A percentile compares a stretch with the other conserved stretches of the same genome.
These are phyloP conservation scores for Aspergillus saccharolyticus DNA, from an alignment of 495 filamentous ascomycete species.

Conservation along the genomic window DNA sequence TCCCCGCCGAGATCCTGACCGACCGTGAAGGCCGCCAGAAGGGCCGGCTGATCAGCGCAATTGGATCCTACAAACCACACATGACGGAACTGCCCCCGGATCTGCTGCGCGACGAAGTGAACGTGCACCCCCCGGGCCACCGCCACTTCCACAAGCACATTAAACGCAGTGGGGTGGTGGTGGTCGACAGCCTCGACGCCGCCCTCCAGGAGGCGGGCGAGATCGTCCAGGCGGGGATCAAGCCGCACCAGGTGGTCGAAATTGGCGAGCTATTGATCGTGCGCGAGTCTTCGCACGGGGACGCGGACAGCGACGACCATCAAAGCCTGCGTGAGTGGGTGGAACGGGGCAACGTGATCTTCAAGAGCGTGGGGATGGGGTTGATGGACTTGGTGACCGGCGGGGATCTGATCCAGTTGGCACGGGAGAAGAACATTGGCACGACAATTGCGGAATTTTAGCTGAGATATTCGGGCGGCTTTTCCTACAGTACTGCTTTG, in stretches of 20 bases:
- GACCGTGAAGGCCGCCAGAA: constrained; percentile 64
- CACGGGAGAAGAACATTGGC: constrained; percentile 68
- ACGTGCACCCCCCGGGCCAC: constrained; percentile 35
- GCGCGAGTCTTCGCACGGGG: constrained; percentile 38
- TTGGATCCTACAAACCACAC: constrained; percentile 77
- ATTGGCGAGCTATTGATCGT: constrained; percentile 80
- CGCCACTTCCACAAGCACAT: constrained; percentile 69
- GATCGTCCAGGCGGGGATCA: constrained; percentile 71
- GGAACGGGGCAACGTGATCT: constrained; percentile 68
- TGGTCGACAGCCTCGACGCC: constrained; percentile 78
- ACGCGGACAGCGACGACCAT: constrained; percentile 39
- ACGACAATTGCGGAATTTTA: constrained; percentile 57
- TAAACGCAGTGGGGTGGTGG: constrained; percentile 63
- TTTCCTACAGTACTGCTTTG: neutral
- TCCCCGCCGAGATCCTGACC: constrained; percentile 60
- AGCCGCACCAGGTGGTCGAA: constrained; percentile 72
- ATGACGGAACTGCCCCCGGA: constrained; percentile 84
- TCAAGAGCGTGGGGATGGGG: constrained; percentile 44
- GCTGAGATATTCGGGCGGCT: neutral
- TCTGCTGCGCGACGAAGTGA: constrained; percentile 65
- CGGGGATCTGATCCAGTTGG: constrained; percentile 67
- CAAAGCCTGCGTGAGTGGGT: constrained; percentile 66
- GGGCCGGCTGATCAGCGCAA: constrained; percentile 70
- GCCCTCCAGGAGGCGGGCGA: constrained; percentile 86
- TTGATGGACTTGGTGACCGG: constrained; percentile 59